Conservation (phyloP, 1,284 basidiomycete genomes). For the Microbotryomycetes sp. region DNA sequence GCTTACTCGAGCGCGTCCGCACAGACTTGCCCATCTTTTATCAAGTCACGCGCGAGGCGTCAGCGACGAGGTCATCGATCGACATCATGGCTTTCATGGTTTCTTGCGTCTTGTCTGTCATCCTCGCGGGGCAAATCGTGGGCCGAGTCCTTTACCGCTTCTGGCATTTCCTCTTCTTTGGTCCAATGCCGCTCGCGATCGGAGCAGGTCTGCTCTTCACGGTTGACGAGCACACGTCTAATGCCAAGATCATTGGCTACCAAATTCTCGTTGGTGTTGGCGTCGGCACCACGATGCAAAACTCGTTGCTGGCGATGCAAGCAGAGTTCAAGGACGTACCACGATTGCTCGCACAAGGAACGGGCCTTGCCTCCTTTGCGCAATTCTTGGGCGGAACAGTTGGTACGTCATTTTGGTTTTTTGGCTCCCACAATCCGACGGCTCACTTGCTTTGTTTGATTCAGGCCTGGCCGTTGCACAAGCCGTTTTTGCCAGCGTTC, state of each 20-base stretch:
- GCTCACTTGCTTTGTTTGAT: too few species aligned
- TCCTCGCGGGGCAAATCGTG: constrained; percentile 26
- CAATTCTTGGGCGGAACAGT: constrained; percentile 11
- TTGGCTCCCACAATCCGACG: too few species aligned
- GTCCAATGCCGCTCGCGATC: constrained; percentile 37
- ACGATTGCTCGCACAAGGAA: constrained; percentile 18
- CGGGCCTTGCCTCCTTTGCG: constrained; percentile 15
- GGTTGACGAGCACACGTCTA: constrained; percentile 39
- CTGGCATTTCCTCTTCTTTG: constrained; percentile 41
- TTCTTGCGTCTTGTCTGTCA: constrained; percentile 32
- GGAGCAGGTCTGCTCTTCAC: constrained; percentile 49
- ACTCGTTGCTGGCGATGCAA: constrained; percentile 26
- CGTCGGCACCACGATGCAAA: constrained; percentile 19
- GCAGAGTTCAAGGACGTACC: constrained; percentile 24
- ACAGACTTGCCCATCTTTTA: constrained; percentile 4
- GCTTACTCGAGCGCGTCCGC: too few species aligned
- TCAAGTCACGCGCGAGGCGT: constrained; percentile 15
- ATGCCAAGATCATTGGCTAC: constrained; percentile 45
- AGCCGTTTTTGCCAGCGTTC: constrained; percentile 14
- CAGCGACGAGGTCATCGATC: constrained; percentile 33
- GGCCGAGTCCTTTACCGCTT: constrained; percentile 39
- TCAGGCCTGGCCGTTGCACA: constrained; percentile 22
- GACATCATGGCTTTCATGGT: constrained; percentile 36
- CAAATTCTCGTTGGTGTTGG: constrained; percentile 43
- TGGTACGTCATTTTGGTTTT: not conserved